Percentiles rank a stretch among this genome's conserved stretches.
Evolutionary conservation across 139 green algal species (phyloP).

Genomic region (Chlorella ohadii): DNA sequence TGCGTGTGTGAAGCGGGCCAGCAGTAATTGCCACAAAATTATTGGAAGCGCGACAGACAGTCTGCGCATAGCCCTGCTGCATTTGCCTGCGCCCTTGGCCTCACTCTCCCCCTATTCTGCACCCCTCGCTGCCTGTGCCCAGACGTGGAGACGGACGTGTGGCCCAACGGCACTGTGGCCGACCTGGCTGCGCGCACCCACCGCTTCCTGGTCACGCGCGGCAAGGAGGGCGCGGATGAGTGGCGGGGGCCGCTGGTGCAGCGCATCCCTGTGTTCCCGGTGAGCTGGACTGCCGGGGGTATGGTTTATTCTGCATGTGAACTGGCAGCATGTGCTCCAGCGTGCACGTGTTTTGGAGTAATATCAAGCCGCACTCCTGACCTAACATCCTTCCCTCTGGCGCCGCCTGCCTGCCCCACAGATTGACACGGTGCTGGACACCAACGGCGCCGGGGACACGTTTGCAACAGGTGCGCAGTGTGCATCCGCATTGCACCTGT

Average conservation of each 20-base stretch:
- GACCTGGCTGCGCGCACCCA: constrained; percentile 44
- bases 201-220: constrained; percentile 71
- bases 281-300: neutral
- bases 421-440: constrained; percentile 70
- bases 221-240: constrained; percentile 66
- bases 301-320: too few relatives aligned
- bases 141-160: constrained; percentile 85
- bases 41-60: too few relatives aligned
- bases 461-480: neutral
- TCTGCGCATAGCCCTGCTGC: too few relatives aligned
- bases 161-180: constrained; percentile 51
- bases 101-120: neutral
- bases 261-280: constrained; percentile 8
- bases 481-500: too few relatives aligned
- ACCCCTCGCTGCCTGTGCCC: neutral
- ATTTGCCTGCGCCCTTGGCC: too few relatives aligned
- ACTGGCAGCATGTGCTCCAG: too few relatives aligned
- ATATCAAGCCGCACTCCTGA: too few relatives aligned
- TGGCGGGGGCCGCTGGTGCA: neutral
- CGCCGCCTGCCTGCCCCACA: constrained; percentile 33
- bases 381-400: too few relatives aligned
- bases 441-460: constrained; percentile 59
- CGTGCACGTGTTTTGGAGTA: too few relatives aligned
- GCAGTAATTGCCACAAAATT: too few relatives aligned
- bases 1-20: too few relatives aligned